A percentile compares a stretch with the other conserved stretches of the same genome.
Evolutionary conservation across 768 basidiomycete genomes (phyloP).

Genomic region (Dentipellis sp.): DNA sequence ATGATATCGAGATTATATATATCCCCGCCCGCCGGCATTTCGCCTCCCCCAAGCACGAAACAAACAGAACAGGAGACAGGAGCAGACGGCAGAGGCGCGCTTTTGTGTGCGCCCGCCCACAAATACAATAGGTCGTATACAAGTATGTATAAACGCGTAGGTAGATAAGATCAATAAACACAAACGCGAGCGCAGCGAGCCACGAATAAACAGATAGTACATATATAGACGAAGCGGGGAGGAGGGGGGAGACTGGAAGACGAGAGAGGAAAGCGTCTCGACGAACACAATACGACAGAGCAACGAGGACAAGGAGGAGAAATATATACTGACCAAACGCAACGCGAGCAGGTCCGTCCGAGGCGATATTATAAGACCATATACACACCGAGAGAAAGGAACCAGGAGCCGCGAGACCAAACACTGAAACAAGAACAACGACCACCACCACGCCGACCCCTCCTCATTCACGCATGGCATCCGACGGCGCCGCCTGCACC

Average conservation of each 20-base stretch:
- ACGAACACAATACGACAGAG: not conserved
- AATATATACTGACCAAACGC: conserved; percentile 11
- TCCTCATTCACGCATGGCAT: conserved; percentile 12
- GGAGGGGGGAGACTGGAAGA: not conserved
- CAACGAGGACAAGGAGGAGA: conserved; percentile 3
- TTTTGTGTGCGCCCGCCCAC: not conserved
- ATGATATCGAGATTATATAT: too few species aligned
- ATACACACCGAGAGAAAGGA: conserved; percentile 4
- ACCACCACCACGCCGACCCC: not conserved
- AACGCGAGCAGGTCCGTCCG: too few species aligned
- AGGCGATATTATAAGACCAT: conserved; percentile 7
- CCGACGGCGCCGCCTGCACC: conserved; percentile 16
- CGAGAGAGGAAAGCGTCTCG: not conserved
- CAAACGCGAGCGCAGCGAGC: not conserved
- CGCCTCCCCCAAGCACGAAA: too few species aligned
- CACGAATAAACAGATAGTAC: not conserved
- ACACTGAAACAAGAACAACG: not conserved
- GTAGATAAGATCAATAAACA: not conserved
- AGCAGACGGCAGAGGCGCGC: not conserved
- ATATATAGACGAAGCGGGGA: not conserved
- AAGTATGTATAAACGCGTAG: not conserved
- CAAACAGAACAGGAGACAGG: too few species aligned
- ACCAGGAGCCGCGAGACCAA: not conserved
- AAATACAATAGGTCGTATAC: not conserved
- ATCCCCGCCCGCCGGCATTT: too few species aligned